phyloP scores from a whole-genome alignment of 345 rosid species.

The Populus ilicifolia region DNA sequence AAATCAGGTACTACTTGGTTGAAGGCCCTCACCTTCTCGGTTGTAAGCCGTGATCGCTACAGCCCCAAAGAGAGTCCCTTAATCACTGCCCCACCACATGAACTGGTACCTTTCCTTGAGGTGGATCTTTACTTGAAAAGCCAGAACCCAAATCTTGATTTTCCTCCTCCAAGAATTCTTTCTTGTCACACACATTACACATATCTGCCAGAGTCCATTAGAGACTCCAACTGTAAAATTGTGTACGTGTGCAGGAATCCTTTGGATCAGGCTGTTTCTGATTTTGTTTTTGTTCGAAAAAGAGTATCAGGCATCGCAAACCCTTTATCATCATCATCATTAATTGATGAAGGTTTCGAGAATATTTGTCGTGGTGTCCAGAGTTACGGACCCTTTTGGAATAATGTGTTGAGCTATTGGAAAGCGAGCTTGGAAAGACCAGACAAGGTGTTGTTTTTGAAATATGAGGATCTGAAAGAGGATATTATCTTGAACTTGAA shows the following conservation, averaged over 20 bases:
- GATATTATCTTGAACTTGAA: constrained; percentile 19
- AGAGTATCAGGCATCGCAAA: background rate
- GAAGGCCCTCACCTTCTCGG: constrained; percentile 33
- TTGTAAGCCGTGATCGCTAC: constrained; percentile 20
- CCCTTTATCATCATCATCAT: background rate
- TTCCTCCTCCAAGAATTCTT: constrained; percentile 9
- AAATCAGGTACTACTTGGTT: constrained; percentile 50
- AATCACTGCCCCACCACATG: constrained; percentile 35
- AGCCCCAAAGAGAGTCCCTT: constrained; percentile 11
- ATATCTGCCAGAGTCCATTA: constrained; percentile 3
- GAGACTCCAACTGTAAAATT: constrained; percentile 1
- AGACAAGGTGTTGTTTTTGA: constrained; percentile 26
- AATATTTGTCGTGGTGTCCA: constrained; percentile 27
- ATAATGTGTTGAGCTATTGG: constrained; percentile 33
- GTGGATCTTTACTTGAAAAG: constrained; percentile 11
- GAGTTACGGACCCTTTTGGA: constrained; percentile 39
- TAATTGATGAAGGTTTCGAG: constrained; percentile 31
- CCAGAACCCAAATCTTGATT: background rate
- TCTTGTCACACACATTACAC: constrained; percentile 13
- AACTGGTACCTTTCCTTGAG: constrained; percentile 39
- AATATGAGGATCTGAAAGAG: constrained; percentile 36
- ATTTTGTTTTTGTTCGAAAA: constrained; percentile 17
- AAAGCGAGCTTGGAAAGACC: constrained; percentile 26
- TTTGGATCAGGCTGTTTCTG: constrained; percentile 20
- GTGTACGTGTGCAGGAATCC: constrained; percentile 28